Evolutionary conservation across 2,329 filamentous ascomycete species (phyloP).

Genomic region (Mycosphaerella sp.): DNA sequence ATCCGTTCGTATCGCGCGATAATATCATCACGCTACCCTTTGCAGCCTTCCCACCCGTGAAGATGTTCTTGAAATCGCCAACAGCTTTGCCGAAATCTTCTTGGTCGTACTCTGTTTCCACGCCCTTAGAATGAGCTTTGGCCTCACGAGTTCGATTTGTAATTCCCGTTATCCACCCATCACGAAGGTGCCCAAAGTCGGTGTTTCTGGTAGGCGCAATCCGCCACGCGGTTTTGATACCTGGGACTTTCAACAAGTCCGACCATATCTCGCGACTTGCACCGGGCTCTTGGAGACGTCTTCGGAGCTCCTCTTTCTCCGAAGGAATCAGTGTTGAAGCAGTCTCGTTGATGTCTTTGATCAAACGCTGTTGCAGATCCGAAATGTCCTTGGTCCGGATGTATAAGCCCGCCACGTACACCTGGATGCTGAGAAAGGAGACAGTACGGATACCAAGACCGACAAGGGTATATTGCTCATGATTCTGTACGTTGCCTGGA

Average conservation of each 20-base stretch:
- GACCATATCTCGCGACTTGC: constrained; percentile 70
- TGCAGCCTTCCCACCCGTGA: constrained; percentile 68
- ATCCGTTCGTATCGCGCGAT: constrained; percentile 58
- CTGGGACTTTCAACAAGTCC: constrained; percentile 57
- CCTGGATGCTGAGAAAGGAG: constrained; percentile 80
- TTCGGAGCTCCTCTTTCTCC: constrained; percentile 69
- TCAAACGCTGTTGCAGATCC: constrained; percentile 68
- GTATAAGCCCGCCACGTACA: constrained; percentile 93
- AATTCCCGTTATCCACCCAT: constrained; percentile 83
- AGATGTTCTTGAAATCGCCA: constrained; percentile 71
- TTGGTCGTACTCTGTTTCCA: constrained; percentile 53
- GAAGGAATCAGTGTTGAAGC: constrained; percentile 77
- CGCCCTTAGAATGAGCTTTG: constrained; percentile 36
- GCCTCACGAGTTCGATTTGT: constrained; percentile 61
- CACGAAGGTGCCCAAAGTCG: constrained; percentile 85
- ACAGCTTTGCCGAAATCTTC: constrained; percentile 71
- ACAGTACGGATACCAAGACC: constrained; percentile 85
- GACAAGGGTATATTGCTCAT: constrained; percentile 75
- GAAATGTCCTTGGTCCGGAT: constrained; percentile 77
- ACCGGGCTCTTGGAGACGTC: constrained; percentile 61
- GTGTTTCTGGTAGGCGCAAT: constrained; percentile 90
- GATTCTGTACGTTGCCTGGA: constrained; percentile 33
- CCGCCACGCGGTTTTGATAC: constrained; percentile 70
- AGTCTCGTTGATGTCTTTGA: constrained; percentile 66
- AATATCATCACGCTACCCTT: constrained; percentile 75